Conservation (phyloP, 2,329 filamentous ascomycete genomes). For the Helotiales sp. region DNA sequence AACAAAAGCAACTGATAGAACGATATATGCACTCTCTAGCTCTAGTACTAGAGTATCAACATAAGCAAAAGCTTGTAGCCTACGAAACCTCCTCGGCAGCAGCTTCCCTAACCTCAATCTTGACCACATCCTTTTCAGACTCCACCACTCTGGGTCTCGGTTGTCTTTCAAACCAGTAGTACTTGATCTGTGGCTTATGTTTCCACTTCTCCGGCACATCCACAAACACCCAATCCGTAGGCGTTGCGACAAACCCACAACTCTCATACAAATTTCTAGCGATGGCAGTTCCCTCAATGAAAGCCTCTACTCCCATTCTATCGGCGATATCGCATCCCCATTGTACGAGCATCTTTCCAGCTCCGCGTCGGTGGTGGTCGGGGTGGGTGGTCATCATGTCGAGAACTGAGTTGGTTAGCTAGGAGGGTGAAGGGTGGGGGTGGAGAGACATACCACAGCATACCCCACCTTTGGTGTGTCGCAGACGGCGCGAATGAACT, state of each 20-base stretch:
- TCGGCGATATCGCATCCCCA: constrained; percentile 49
- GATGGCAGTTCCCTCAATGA: constrained; percentile 17
- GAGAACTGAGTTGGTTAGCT: constrained; percentile 32
- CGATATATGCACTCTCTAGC: no score
- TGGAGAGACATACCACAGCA: constrained; percentile 27
- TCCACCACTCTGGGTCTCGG: not conserved
- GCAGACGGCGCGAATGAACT: constrained; percentile 22
- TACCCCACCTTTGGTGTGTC: constrained; percentile 20
- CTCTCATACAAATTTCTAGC: constrained; percentile 31
- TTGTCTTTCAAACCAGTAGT: constrained; percentile 26
- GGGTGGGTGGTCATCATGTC: constrained; percentile 48
- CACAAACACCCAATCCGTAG: constrained; percentile 19
- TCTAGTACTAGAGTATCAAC: no score
- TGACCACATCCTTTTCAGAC: not conserved
- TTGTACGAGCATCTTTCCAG: constrained; percentile 47
- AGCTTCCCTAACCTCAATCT: not conserved
- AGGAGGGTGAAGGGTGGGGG: not conserved
- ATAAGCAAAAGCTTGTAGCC: not conserved
- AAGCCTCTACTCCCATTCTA: constrained; percentile 41
- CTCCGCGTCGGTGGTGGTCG: constrained; percentile 45
- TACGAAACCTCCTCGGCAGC: not conserved
- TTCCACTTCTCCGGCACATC: constrained; percentile 30
- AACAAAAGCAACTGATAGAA: no score
- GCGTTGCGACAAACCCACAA: constrained; percentile 26
- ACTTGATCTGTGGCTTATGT: constrained; percentile 22